Evolutionary conservation across 1,284 basidiomycete species (phyloP), one percentile per base, ranked within the genome.

Genomic region (Rhodotorula sp.): DNA sequence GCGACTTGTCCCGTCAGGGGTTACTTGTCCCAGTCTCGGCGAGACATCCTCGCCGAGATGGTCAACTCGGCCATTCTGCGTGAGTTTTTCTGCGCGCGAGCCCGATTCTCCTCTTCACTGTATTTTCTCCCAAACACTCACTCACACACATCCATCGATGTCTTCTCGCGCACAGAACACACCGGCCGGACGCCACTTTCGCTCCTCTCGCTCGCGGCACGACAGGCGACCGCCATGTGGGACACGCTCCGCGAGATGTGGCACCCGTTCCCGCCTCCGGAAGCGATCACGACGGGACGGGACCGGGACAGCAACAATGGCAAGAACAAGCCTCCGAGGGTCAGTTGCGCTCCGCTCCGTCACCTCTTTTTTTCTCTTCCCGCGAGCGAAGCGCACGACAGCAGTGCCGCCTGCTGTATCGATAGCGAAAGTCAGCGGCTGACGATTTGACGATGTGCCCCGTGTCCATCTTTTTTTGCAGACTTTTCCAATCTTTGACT

Each of bases 51-150:
- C 8, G 92, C 92, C 1, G 89, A 91, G 70, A 91, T 93, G 81
- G 88, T 96, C 65, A 91, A 94, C 76, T 86, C 87, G 62, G 93
- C 93, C 16, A 91, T 95, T 64, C 81, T 95, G 6, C 84, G 91
- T 91, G 76, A 79, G 90, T 84, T 12, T 34, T 20, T 68, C 54
- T 21, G 20, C 6, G 6, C n/a, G 23, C 46, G 3, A 21, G 18
- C n/a, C 47, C 1, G 31, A 16, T 15, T n/a, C 29, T 29, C 29
- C 29, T 29, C 29, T 29, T 29, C 29, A 29, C 29, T 29, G 29
- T 29, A 3, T 29, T 29, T 29, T 29, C 29, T 29, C 29, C 29
- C 29, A 29, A 29, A 29, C 29, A 29, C 29, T 29, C 29, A 29
- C 29, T 29, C 29, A 29, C 29, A 29, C 29, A 29, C 29, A 29